A percentile compares a stretch with the other conserved stretches of the same genome.
phyloP scores from a whole-genome alignment of 1,284 basidiomycete species.

The Trametes sp. region DNA sequence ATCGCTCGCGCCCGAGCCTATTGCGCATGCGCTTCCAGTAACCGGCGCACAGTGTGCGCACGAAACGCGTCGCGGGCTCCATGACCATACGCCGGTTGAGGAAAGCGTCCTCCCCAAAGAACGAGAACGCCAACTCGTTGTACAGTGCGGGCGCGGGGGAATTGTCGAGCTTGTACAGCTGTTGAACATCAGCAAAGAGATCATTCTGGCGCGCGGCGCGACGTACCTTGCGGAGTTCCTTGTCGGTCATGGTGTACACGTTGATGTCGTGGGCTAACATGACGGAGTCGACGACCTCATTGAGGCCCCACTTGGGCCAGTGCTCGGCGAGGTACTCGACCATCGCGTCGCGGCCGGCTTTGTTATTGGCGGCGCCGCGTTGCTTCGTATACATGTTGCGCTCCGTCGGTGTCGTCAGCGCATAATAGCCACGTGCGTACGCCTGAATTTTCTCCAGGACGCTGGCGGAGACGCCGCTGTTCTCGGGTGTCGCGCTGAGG shows the following conservation, averaged over 20 bases:
- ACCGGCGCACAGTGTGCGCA: background rate
- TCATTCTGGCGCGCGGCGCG: too few species aligned
- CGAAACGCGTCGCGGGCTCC: background rate
- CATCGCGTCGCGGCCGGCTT: background rate
- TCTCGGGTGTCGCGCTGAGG: background rate
- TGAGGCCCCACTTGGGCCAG: background rate
- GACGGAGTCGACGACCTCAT: background rate
- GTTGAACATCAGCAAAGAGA: too few species aligned
- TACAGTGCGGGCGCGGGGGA: background rate
- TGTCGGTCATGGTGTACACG: background rate
- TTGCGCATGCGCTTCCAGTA: background rate
- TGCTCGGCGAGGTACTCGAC: background rate
- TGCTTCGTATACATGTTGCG: too few species aligned
- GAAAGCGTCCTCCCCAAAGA: background rate
- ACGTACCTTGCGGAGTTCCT: background rate
- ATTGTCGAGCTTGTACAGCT: background rate
- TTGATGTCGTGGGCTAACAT: background rate
- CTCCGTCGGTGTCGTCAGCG: background rate
- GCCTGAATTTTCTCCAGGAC: background rate
- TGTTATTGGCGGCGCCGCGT: background rate
- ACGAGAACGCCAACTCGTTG: background rate
- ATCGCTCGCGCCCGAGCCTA: background rate
- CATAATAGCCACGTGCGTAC: background rate
- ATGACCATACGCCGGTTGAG: background rate
- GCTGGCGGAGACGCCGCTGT: background rate